Evolutionary conservation across 345 rosid genomes (phyloP).

Genomic region (Acer saccharum): DNA sequence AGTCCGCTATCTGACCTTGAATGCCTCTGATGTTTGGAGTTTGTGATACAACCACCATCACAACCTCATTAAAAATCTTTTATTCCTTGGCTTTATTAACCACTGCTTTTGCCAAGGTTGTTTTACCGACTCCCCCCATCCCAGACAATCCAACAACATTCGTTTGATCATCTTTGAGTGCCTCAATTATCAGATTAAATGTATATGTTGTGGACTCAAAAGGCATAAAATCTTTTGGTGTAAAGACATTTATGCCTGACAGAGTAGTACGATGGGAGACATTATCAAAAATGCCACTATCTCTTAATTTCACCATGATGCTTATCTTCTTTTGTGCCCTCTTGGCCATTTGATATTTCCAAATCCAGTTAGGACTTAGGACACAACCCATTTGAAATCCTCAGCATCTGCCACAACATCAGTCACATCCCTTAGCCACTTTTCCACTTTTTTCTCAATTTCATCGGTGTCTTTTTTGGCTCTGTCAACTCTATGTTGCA

Average conservation of each 20-base stretch:
- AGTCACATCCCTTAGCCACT: neutral
- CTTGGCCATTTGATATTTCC: neutral
- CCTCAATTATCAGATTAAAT: neutral
- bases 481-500: neutral
- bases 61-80: neutral
- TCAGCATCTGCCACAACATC: too few species aligned
- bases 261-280: neutral
- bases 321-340: neutral
- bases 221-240: neutral
- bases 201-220: neutral
- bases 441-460: neutral
- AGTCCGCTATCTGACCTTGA: neutral
- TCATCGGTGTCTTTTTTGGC: neutral
- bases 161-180: neutral
- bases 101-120: slow-evolving; percentile 22
- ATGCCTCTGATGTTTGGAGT: neutral
- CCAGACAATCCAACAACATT: slow-evolving; percentile 20
- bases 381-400: too few species aligned
- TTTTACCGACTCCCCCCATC: slow-evolving; percentile 24
- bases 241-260: neutral
- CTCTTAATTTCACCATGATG: neutral
- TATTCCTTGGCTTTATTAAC: neutral
- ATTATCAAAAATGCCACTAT: neutral
- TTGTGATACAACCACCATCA: neutral
- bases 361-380: neutral